Conservation (phyloP, 2,329 filamentous ascomycete genomes). For the Fusarium agapanthi region DNA sequence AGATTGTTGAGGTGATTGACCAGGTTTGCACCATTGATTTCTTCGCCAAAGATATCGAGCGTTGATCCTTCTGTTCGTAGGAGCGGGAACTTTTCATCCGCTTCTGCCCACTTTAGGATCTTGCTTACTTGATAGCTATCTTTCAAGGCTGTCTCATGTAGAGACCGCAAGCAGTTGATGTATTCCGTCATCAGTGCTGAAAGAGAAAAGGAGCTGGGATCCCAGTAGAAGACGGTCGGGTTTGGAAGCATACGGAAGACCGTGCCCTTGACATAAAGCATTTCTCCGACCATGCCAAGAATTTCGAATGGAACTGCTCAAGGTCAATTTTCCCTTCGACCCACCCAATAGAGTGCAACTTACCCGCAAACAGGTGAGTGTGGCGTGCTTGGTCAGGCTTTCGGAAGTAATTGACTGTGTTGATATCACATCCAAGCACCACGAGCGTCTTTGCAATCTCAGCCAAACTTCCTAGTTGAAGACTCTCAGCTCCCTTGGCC, state of each 20-base stretch:
- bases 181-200: constrained; percentile 17
- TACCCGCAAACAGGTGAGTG: constrained; percentile 32
- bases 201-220: constrained; percentile 26
- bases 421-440: constrained; percentile 50
- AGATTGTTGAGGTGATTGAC: constrained; percentile 26
- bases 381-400: constrained; percentile 25
- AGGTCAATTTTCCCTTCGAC: fast-evolving
- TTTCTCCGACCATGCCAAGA: constrained; percentile 52
- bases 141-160: not conserved
- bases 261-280: constrained; percentile 48
- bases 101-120: constrained; percentile 23
- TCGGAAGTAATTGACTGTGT: constrained; percentile 46
- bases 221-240: constrained; percentile 43
- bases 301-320: constrained; percentile 38
- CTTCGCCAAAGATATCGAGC: constrained; percentile 12
- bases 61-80: constrained; percentile 18
- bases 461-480: constrained; percentile 47
- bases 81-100: constrained; percentile 14
- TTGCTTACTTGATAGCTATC: not conserved
- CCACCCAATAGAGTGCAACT: not conserved
- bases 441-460: constrained; percentile 50
- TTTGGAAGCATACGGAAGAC: constrained; percentile 55
- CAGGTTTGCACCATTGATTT: constrained; percentile 16
- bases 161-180: not conserved
- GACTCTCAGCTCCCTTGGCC: constrained; percentile 27